Conservation (phyloP, 2,329 filamentous ascomycete genomes). For the Dactylonectria macrodidyma region DNA sequence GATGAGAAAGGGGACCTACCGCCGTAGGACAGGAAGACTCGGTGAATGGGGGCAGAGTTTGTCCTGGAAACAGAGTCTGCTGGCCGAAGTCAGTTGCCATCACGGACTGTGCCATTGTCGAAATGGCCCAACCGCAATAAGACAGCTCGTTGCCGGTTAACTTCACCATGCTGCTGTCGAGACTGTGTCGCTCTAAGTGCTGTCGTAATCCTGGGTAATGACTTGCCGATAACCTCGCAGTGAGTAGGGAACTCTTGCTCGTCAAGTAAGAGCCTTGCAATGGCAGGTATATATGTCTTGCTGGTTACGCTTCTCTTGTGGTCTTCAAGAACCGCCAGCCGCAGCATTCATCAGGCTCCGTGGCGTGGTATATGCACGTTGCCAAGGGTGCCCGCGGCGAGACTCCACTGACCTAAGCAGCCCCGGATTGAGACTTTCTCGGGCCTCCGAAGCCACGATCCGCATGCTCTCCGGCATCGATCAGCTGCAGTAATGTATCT, state of each 20-base stretch:
- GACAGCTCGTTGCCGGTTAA: neutral
- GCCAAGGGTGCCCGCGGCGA: neutral
- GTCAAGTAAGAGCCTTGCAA: neutral
- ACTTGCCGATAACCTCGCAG: neutral
- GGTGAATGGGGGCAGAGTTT: neutral
- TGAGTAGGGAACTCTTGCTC: neutral
- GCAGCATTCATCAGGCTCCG: neutral
- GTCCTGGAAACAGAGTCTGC: neutral
- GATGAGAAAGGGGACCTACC: neutral
- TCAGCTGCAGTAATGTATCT: neutral
- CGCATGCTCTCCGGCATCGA: neutral
- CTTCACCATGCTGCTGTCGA: neutral
- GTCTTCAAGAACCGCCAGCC: neutral
- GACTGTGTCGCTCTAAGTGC: neutral
- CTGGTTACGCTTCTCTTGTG: neutral
- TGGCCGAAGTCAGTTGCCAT: neutral
- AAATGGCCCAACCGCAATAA: neutral
- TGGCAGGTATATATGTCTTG: neutral
- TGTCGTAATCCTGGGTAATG: neutral
- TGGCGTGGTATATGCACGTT: neutral
- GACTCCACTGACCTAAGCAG: neutral
- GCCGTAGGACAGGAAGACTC: neutral
- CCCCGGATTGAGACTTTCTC: neutral
- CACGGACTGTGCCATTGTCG: neutral
- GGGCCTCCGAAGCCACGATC: neutral